Base-by-base conservation (phyloP, 805 yeast species). In the Metschnikowia bowlesiae region DNA sequence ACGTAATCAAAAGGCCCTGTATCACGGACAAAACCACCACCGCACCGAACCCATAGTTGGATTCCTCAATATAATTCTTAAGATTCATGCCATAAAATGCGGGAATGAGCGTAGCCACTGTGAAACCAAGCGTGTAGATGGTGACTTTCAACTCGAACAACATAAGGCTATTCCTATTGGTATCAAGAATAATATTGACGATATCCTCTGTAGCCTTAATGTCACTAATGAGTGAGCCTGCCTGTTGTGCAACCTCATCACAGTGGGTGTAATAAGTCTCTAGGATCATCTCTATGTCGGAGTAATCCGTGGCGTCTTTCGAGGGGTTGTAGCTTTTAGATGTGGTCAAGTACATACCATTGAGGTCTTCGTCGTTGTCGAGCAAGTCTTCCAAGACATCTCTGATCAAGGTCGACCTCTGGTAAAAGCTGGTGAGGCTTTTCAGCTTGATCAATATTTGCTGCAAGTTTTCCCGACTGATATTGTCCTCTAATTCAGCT, bases 191-290 rank as follows among this genome's bases (percentile, higher is more conserved):
- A 60, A 91, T 90, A 62, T 90, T 90, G 52, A 89, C 91, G 62
- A 91, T 88, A 61, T 91, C 97, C 63, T 90, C 97, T 0, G 97
- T 91, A 13, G 94, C 87, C 62, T 83, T 83, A 58, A 91, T 89
- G 62, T 91, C 96, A 58, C 83, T 84, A 18, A 87, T 80, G 49
- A 90, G 70, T 4, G 92, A 84, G 40, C 88, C 96, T 0, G 96
- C 84, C 58, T 87, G 92, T 66, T 91, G 97, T 6, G 90, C 97
- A 57, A 87, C 83, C 69, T 91, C 97, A 62, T 91, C 97, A 63
- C 92, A 85, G 59, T 90, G 97, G 52, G 87, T 85, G 67, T 88
- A 90, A 68, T 91, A 91, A 0, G 96, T 82, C 62, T 91, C 97
- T 18, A 91, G 65, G 45, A 91, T 73, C 84, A 90, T 85, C 66